A percentile compares a stretch with the other conserved stretches of the same genome.
Evolutionary conservation across 1,284 basidiomycete genomes (phyloP).

Genomic region (Clitocybe nebularis): DNA sequence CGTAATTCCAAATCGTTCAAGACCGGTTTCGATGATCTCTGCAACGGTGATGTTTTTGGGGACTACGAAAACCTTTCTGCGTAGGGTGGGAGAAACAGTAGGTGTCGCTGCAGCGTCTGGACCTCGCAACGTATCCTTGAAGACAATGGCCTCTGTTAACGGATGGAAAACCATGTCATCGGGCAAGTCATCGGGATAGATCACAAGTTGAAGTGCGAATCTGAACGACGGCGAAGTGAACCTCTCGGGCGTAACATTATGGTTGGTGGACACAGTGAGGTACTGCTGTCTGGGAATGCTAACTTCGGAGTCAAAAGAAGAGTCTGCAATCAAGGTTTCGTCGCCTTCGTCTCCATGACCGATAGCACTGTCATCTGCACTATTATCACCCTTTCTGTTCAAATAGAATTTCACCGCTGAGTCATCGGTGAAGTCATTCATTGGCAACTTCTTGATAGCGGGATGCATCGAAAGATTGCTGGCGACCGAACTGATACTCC

Average conservation of each 20-base stretch:
- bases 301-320: slow-evolving; percentile 25
- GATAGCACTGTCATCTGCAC: slow-evolving; percentile 26
- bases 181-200: slow-evolving; percentile 87
- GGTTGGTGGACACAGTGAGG: slow-evolving; percentile 40
- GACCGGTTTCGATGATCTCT: slow-evolving; percentile 88
- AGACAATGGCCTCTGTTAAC: slow-evolving; percentile 85
- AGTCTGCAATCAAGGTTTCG: slow-evolving; percentile 47
- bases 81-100: slow-evolving; percentile 54
- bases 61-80: slow-evolving; percentile 79
- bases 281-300: slow-evolving; percentile 31
- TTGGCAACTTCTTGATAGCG: slow-evolving; percentile 86
- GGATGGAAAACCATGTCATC: slow-evolving; percentile 94
- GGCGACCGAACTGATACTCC: slow-evolving; percentile 88
- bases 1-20: slow-evolving; percentile 90
- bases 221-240: slow-evolving; percentile 78
- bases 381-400: slow-evolving; percentile 50
- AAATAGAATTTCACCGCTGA: slow-evolving; percentile 96
- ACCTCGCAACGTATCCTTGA: slow-evolving; percentile 63
- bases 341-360: slow-evolving; percentile 44
- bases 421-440: slow-evolving; percentile 98
- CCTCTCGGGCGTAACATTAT: slow-evolving; percentile 60
- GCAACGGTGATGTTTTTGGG: slow-evolving; percentile 94
- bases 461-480: slow-evolving; percentile 92
- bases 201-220: slow-evolving; percentile 83
- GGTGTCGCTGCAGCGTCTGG: slow-evolving; percentile 41